These are phyloP conservation scores for Skeletonema tropicum DNA, from an alignment of 108 stramenopile genomes.

Conservation along the genomic window DNA sequence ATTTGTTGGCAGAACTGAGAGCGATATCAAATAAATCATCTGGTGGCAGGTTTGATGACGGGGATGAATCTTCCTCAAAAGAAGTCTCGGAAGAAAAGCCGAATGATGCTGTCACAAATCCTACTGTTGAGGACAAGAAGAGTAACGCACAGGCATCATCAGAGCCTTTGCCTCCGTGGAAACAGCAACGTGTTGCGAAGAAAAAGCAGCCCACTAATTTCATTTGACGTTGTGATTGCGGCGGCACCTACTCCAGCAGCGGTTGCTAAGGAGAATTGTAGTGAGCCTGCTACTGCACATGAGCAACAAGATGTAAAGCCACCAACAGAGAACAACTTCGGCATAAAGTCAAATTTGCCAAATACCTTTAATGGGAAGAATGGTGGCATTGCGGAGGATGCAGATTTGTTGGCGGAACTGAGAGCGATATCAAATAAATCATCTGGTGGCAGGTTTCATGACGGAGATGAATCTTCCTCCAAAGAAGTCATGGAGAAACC, in stretches of 20 bases:
- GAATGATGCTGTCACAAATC: background rate
- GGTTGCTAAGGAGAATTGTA: constrained; percentile 16
- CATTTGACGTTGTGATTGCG: constrained; percentile 3
- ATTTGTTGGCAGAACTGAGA: constrained; percentile 56
- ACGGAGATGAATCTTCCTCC: background rate
- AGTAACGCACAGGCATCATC: background rate
- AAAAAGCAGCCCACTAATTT: background rate
- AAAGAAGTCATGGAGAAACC: background rate
- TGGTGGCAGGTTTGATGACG: constrained; percentile 28
- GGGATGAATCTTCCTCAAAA: background rate
- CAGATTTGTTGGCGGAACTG: no score
- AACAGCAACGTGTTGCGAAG: no score
- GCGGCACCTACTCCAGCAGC: no score
- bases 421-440: constrained; percentile 58
- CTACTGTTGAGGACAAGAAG: background rate
- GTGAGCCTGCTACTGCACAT: constrained; percentile 43
- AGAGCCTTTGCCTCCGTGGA: background rate
- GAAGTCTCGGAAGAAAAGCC: constrained; percentile 1
- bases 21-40: constrained; percentile 55
- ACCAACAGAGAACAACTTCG: constrained; percentile 26
- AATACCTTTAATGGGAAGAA: constrained; percentile 53
- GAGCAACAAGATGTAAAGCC: no score
- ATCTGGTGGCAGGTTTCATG: constrained; percentile 31
- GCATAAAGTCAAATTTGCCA: background rate
- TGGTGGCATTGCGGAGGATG: constrained; percentile 78